phyloP scores from a whole-genome alignment of 176 grass and related monocot species.

The Aegilops bicornis region DNA sequence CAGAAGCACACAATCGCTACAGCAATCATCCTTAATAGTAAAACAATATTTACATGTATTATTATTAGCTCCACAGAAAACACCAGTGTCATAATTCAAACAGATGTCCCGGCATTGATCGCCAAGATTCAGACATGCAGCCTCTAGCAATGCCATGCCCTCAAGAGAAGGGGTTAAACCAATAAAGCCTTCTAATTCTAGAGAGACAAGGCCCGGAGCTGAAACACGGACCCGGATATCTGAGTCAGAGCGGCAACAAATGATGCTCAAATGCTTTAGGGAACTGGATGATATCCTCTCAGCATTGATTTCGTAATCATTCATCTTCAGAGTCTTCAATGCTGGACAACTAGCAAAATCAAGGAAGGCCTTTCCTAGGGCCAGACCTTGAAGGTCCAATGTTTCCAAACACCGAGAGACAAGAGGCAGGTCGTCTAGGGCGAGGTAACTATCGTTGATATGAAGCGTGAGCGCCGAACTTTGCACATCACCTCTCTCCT shows the following conservation, averaged over 20 bases:
- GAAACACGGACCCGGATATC: background rate
- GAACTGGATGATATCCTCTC: background rate
- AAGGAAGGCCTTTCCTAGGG: background rate
- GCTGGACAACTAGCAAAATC: background rate
- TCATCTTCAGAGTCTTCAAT: background rate
- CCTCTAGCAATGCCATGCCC: background rate
- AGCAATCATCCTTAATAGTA: background rate
- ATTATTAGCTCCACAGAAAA: background rate
- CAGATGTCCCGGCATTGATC: background rate
- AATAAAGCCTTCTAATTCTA: background rate
- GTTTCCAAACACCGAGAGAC: background rate
- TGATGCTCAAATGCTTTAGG: background rate
- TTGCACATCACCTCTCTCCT: background rate
- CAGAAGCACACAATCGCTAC: background rate
- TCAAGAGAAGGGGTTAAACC: background rate
- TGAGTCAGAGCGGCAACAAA: background rate
- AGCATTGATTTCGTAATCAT: background rate
- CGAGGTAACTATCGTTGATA: background rate
- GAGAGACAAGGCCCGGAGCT: background rate
- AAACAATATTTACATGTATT: background rate
- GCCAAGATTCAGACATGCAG: background rate
- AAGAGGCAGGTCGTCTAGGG: background rate
- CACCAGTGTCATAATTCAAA: background rate
- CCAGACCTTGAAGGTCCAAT: background rate
- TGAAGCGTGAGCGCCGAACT: background rate